These are phyloP conservation scores for Spathaspora passalidarum DNA, from an alignment of 805 yeast species.

Conservation along the genomic window DNA sequence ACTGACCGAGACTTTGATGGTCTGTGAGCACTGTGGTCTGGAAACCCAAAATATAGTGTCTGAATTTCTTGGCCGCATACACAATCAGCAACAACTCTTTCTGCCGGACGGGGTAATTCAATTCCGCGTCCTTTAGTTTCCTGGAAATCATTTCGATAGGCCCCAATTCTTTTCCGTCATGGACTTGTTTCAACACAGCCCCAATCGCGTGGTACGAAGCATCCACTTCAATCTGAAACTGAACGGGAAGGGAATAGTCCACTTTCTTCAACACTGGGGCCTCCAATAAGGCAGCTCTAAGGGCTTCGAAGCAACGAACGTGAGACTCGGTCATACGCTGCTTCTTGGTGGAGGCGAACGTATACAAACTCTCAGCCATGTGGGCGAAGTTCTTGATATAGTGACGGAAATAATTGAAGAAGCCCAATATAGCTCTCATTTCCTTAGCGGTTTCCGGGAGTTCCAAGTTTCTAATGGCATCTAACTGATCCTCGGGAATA, in stretches of 20 bases:
- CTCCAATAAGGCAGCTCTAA: neutral
- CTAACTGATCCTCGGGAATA: constrained; percentile 2
- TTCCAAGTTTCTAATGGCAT: neutral
- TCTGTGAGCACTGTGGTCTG: neutral
- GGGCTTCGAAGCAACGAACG: neutral
- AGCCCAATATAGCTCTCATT: constrained; percentile 1
- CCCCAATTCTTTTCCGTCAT: neutral
- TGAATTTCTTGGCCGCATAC: neutral
- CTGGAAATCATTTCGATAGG: constrained; percentile 3
- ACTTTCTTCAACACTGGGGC: neutral
- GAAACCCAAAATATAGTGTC: neutral
- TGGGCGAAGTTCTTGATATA: neutral
- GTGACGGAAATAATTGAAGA: neutral
- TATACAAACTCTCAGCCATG: neutral
- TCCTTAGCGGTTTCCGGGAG: neutral
- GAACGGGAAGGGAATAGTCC: neutral
- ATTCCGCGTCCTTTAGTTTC: neutral
- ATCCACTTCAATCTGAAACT: constrained; percentile 3
- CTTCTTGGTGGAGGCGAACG: neutral
- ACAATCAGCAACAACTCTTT: constrained; percentile 3
- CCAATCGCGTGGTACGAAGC: constrained; percentile 3
- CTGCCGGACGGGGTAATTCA: constrained; percentile 1
- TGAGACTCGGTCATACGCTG: too few species aligned
- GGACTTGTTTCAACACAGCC: neutral
- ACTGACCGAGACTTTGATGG: neutral